Conservation (phyloP, 371 early-diverging fungal species). For the Cokeromyces recurvatus region DNA sequence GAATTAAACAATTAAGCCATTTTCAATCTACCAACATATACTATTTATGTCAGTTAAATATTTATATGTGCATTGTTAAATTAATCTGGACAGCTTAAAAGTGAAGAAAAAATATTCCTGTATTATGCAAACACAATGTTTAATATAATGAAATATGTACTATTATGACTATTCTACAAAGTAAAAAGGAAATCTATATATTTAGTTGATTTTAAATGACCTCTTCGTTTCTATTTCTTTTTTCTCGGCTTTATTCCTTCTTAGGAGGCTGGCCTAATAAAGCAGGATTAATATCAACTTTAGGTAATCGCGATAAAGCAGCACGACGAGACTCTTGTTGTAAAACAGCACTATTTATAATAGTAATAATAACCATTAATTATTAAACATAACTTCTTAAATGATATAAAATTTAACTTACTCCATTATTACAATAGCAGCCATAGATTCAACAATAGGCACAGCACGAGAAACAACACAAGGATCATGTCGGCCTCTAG, state of each 20-base stretch:
- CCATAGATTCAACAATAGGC: conserved; percentile 98
- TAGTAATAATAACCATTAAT: neutral
- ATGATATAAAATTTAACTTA: conserved; percentile 34
- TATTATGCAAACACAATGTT: no score
- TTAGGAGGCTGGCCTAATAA: conserved; percentile 38
- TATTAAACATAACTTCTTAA: neutral
- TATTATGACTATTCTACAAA: no score
- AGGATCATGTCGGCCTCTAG: conserved; percentile 96
- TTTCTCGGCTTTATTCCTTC: conserved; percentile 12
- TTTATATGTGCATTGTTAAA: no score
- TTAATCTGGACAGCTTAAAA: no score
- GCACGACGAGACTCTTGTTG: conserved; percentile 63
- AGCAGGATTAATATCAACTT: conserved; percentile 43
- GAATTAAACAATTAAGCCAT: no score
- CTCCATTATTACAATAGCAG: conserved; percentile 92
- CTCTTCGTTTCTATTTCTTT: no score
- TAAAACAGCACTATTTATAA: conserved; percentile 43
- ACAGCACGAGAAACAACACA: conserved; percentile 95
- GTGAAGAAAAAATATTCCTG: no score
- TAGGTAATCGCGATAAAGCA: conserved; percentile 51
- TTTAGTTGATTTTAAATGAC: no score
- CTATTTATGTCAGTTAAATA: no score
- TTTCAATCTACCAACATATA: no score
- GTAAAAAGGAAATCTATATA: no score
- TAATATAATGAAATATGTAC: no score